phyloP scores from a whole-genome alignment of 2,329 filamentous ascomycete species.

The Aspergillus uvarum region DNA sequence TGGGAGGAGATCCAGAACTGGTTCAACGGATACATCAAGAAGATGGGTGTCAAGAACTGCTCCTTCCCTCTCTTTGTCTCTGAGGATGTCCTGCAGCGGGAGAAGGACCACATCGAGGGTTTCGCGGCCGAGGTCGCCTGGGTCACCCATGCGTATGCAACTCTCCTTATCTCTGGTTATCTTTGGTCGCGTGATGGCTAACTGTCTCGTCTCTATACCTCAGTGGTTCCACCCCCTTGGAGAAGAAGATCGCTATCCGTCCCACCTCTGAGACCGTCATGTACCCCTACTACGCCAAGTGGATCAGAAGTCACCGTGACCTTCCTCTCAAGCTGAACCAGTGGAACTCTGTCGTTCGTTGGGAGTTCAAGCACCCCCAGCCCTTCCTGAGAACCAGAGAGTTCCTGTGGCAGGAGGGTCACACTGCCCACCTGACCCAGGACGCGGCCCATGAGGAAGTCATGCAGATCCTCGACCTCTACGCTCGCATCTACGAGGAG shows the following conservation, averaged over 20 bases:
- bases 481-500: constrained; percentile 88
- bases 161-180: constrained; percentile 7
- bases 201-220: constrained; percentile 13
- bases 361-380: constrained; percentile 92
- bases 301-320: constrained; percentile 95
- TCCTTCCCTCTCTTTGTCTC: constrained; percentile 97
- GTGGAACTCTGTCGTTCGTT: constrained; percentile 93
- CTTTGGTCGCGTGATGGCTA: constrained; percentile 19
- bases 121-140: constrained; percentile 72
- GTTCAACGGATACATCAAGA: constrained; percentile 72
- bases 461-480: constrained; percentile 87
- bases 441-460: constrained; percentile 81
- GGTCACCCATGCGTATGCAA: constrained; percentile 50
- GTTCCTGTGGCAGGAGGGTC: constrained; percentile 97
- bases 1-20: constrained; percentile 65
- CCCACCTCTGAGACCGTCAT: constrained; percentile 77
- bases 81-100: constrained; percentile 76
- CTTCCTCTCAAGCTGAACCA: constrained; percentile 93
- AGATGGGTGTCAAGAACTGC: constrained; percentile 88
- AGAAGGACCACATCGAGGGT: constrained; percentile 98
- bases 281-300: constrained; percentile 95
- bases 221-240: constrained; percentile 87
- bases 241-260: constrained; percentile 71
- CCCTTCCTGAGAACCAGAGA: constrained; percentile 88
- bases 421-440: constrained; percentile 87